phyloP scores from a whole-genome alignment of 257 asterid genomes.

The Primulina tabacum region DNA sequence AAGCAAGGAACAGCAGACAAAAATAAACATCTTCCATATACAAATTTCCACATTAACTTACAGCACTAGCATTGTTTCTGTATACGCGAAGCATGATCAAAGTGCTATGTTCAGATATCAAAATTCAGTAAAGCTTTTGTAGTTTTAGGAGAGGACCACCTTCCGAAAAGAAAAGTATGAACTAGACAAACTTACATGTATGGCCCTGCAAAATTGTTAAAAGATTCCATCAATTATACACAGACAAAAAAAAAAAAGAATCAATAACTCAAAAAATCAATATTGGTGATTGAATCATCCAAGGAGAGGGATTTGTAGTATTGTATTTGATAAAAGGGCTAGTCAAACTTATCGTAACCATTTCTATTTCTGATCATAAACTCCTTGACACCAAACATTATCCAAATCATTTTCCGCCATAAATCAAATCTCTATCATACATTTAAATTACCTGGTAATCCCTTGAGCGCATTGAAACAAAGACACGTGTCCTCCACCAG shows the following conservation, averaged over 20 bases:
- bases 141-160: constrained; percentile 31
- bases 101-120: neutral
- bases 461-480: constrained; percentile 91
- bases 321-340: neutral
- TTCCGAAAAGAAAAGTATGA: constrained; percentile 20
- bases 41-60: constrained; percentile 6
- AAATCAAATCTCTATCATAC: neutral
- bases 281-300: neutral
- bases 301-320: neutral
- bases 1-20: constrained; percentile 3
- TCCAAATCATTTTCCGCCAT: neutral
- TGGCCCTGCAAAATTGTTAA: constrained; percentile 65
- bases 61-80: constrained; percentile 7
- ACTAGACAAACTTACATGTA: constrained; percentile 70
- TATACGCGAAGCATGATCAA: constrained; percentile 15
- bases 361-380: neutral
- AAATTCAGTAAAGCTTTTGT: constrained; percentile 1
- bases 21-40: constrained; percentile 10
- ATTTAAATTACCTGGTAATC: constrained; percentile 76
- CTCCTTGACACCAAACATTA: neutral
- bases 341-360: neutral
- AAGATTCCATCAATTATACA: constrained; percentile 22
- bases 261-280: neutral
- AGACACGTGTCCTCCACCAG: constrained; percentile 99
- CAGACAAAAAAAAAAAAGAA: neutral